Percentiles rank a stretch among this genome's conserved stretches.
These are phyloP conservation scores for Hibiscus tridactylites DNA, from an alignment of 345 rosid species.

Conservation along the genomic window DNA sequence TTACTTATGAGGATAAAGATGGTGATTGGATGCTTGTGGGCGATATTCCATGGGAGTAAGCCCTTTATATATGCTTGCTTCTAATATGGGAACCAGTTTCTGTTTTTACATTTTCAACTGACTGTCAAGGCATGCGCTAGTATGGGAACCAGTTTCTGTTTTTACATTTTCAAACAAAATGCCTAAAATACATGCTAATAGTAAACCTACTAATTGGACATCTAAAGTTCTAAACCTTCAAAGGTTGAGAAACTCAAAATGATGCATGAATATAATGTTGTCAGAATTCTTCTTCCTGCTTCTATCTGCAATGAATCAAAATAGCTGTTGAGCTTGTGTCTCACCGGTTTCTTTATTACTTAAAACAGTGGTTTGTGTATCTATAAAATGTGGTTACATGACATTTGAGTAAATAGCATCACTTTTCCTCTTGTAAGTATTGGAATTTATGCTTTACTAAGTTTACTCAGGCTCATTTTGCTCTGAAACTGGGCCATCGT, in stretches of 20 bases:
- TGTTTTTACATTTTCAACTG: neutral
- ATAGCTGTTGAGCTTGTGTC: neutral
- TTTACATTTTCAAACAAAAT: neutral
- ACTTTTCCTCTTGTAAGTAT: no score
- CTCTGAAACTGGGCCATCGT: no score
- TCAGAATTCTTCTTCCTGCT: neutral
- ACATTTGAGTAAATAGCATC: no score
- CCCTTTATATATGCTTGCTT: neutral
- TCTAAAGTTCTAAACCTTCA: neutral
- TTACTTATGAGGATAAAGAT: constrained; percentile 62
- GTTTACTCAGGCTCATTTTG: no score
- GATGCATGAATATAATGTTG: neutral
- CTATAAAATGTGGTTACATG: neutral
- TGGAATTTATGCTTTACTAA: no score
- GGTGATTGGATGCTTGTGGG: constrained; percentile 79
- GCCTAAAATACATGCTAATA: neutral
- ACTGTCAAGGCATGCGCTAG: neutral
- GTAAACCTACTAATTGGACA: neutral
- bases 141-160: neutral
- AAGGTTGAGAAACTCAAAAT: neutral
- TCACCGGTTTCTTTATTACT: neutral
- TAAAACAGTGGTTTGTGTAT: neutral
- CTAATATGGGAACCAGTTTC: neutral
- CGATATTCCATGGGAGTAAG: constrained; percentile 78
- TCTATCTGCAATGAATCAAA: neutral